phyloP scores from a whole-genome alignment of 2,329 filamentous ascomycete genomes.

The Colletotrichum lupini region DNA sequence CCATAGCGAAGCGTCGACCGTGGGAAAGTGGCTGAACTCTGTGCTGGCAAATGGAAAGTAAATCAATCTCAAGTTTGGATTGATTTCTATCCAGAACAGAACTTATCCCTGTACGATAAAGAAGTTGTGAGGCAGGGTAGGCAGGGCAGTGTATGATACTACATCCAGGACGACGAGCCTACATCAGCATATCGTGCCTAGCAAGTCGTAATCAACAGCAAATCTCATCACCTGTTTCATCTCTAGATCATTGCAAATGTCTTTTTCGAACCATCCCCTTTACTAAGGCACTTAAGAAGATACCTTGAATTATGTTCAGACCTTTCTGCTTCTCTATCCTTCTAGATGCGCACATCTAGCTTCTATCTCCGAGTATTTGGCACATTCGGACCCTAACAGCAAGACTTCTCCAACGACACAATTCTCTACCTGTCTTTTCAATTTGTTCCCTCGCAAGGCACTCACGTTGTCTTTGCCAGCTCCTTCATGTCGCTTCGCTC shows the following conservation, averaged over 20 bases:
- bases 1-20: conserved; percentile 5
- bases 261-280: not conserved
- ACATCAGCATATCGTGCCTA: not conserved
- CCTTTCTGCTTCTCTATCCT: too few relatives aligned
- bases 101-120: not conserved
- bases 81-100: not conserved
- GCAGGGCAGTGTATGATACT: not conserved
- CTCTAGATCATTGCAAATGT: not conserved
- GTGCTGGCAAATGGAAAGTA: not conserved
- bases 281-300: too few relatives aligned
- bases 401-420: too few relatives aligned
- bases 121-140: not conserved
- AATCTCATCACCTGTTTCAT: not conserved
- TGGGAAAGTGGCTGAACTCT: conserved; percentile 32
- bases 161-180: not conserved
- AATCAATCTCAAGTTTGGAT: not conserved
- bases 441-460: too few relatives aligned
- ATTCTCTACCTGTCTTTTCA: too few relatives aligned
- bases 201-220: not conserved
- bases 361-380: too few relatives aligned
- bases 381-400: too few relatives aligned
- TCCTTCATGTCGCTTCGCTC: too few relatives aligned
- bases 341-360: too few relatives aligned
- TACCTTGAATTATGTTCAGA: too few relatives aligned
- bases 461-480: too few relatives aligned